Evolutionary conservation across 2,329 filamentous ascomycete species (phyloP), one percentile per base, ranked within the genome.

Genomic region (Colletotrichum sp.): DNA sequence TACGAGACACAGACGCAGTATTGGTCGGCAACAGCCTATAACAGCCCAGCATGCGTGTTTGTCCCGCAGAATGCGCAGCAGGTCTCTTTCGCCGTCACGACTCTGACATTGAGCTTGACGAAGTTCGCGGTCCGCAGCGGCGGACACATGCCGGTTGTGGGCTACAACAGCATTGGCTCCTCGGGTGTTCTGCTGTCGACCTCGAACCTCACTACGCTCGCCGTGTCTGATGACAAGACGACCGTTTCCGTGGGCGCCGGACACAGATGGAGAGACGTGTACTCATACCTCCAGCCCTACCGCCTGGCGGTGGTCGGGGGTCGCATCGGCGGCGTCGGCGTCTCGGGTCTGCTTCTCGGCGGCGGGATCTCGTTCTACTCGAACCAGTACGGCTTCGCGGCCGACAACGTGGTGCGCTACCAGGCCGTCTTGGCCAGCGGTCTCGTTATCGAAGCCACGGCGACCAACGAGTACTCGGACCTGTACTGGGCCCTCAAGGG

Each of bases 351-450:
- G 55, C 71, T 81, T 52, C 77, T 82, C 3, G 81, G 80, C 63
- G 84, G 85, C 67, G 83, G 82, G 2, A 78, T 84, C 18, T 83
- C 82, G 3, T 84, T 83, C 75, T 82, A 79, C 13, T 78, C 78
- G 7, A 81, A 81, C 43, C 79, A 80, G 34, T 78, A 80, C 32
- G 82, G 82, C 28, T 81, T 80, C 77, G 74, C 79, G 1, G 79
- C 79, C 10, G 81, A 82, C 52, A 81, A 81, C 26, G 80, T 83
- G 1, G 48, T 79, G 28, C 82, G 82, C 58, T 87, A 83, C 57
- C 82, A 87, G 74, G 82, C 89, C n/a, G 86, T 89, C 4, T 81
- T 87, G 0, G 83, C 84, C 0, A 80, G 82, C 38, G 86, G 87
- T 5, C 73, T 77, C 1, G 81, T 88, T 10, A 78, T 88, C 6